Conservation (phyloP, 2,329 filamentous ascomycete species). For the Neonectria coccinea region DNA sequence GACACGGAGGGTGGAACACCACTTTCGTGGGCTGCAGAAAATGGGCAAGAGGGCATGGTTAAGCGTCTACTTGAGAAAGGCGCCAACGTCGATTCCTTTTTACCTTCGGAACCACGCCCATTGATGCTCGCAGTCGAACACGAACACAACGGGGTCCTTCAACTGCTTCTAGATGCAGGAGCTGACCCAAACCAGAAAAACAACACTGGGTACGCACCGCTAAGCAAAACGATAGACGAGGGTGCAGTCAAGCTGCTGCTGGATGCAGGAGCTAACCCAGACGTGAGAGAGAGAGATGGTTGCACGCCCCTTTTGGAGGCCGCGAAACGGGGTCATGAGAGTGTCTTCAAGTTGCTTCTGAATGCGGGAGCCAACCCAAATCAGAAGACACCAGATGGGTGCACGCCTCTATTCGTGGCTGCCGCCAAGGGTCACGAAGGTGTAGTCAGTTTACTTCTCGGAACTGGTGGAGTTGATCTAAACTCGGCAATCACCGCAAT, state of each 20-base stretch:
- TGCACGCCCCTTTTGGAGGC: too few species aligned
- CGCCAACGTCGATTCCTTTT: neutral
- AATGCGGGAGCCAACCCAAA: neutral
- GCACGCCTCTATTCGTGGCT: neutral
- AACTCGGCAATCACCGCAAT: too few species aligned
- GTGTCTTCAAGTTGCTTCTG: too few species aligned
- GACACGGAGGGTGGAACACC: neutral
- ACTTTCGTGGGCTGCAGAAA: slow-evolving; percentile 9
- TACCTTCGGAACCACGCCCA: neutral
- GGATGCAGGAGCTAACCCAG: neutral
- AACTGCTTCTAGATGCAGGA: neutral
- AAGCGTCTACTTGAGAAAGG: slow-evolving; percentile 11
- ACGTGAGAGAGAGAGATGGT: too few species aligned
- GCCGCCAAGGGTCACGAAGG: too few species aligned
- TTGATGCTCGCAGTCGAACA: neutral
- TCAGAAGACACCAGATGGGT: neutral
- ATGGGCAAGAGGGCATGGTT: neutral
- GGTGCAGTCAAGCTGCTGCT: neutral
- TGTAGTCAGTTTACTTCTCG: neutral
- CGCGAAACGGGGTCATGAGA: too few species aligned
- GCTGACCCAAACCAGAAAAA: too few species aligned
- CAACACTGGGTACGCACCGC: too few species aligned
- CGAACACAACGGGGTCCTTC: neutral
- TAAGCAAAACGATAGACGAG: too few species aligned
- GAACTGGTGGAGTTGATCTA: neutral